Evolutionary conservation across 208 protist genomes (phyloP).

Genomic region (Acanthamoeba royreba): DNA sequence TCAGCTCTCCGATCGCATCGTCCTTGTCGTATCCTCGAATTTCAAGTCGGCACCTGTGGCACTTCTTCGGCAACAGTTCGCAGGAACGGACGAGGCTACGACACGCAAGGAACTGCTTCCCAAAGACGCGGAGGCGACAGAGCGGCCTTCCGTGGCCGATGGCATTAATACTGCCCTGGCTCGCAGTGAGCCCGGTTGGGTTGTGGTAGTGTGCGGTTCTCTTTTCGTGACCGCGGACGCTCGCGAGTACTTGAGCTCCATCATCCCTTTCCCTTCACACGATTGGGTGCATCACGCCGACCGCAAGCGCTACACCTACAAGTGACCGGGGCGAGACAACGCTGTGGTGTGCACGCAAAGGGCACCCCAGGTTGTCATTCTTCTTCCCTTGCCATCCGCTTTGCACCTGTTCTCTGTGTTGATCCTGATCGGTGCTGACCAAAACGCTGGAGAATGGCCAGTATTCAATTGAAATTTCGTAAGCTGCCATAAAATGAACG

Average conservation of each 20-base stretch:
- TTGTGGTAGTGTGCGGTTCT: background rate
- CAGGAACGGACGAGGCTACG: background rate
- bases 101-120: background rate
- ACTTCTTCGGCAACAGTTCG: background rate
- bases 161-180: background rate
- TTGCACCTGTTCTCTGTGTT: no score
- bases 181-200: background rate
- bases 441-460: no score
- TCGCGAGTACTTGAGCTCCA: background rate
- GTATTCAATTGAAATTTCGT: no score
- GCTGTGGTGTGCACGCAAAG: no score
- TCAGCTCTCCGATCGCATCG: background rate
- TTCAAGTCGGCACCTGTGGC: background rate
- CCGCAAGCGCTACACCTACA: background rate
- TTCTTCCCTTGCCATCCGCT: no score
- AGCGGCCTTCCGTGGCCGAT: background rate
- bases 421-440: no score
- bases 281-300: background rate
- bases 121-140: background rate
- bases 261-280: background rate
- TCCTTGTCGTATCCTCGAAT: background rate
- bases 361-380: no score
- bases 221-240: background rate
- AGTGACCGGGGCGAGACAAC: no score
- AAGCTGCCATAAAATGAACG: no score